Evolutionary conservation across 305 asterid genomes (phyloP).

Genomic region (Fraxinus latifolia): DNA sequence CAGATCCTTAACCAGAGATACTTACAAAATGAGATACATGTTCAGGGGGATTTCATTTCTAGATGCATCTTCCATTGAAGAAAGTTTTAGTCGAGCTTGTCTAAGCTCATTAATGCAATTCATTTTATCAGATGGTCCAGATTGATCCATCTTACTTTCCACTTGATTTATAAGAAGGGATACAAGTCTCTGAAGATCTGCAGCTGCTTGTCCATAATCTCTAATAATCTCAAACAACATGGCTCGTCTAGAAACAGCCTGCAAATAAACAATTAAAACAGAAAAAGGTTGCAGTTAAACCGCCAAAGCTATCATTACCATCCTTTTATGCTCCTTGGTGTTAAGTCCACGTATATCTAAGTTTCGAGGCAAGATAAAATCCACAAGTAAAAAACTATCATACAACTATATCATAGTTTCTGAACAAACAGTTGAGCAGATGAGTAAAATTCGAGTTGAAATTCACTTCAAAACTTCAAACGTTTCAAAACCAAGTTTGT

Average conservation of each 20-base stretch:
- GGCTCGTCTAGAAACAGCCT: constrained; percentile 96
- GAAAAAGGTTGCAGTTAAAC: not conserved
- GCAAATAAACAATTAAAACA: constrained; percentile 22
- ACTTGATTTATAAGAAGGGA: constrained; percentile 61
- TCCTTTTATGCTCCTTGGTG: constrained; percentile 1
- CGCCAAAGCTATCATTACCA: not conserved
- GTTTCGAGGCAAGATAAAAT: not conserved
- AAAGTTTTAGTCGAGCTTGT: constrained; percentile 66
- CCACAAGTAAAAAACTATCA: not conserved
- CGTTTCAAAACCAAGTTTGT: not conserved
- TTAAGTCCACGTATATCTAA: not conserved
- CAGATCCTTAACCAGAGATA: constrained; percentile 13
- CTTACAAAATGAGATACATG: constrained; percentile 93
- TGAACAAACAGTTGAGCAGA: not conserved
- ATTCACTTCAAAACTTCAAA: not conserved
- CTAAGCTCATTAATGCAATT: constrained; percentile 59
- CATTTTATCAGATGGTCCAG: constrained; percentile 53
- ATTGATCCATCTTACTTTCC: constrained; percentile 49
- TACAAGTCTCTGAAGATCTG: constrained; percentile 70
- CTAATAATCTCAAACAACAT: constrained; percentile 78
- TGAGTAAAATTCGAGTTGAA: not conserved
- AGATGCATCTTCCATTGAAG: constrained; percentile 71
- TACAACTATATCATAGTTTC: not conserved
- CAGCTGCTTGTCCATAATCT: constrained; percentile 81
- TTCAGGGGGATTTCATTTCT: constrained; percentile 77